These are phyloP conservation scores for Diaporthe eres DNA, from an alignment of 2,329 filamentous ascomycete genomes.

Conservation along the genomic window DNA sequence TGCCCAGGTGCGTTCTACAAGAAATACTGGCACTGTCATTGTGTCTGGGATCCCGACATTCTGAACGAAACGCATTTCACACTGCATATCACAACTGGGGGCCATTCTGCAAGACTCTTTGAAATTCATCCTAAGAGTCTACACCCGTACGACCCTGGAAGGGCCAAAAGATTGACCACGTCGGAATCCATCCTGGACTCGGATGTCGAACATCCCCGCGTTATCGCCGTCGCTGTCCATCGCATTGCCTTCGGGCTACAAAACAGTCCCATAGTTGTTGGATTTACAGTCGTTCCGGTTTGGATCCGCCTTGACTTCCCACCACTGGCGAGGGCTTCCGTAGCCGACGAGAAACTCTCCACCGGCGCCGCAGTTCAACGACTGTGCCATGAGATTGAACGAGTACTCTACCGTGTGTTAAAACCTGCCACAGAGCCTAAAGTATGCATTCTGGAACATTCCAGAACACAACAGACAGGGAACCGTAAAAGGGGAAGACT, in stretches of 20 bases:
- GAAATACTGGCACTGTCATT: background rate
- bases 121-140: background rate
- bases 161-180: background rate
- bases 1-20: background rate
- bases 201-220: background rate
- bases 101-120: no score
- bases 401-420: background rate
- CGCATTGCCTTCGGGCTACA: background rate
- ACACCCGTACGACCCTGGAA: background rate
- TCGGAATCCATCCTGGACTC: background rate
- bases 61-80: background rate
- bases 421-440: no score
- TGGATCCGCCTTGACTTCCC: constrained; percentile 12
- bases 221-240: background rate
- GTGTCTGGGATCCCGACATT: background rate
- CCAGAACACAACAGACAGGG: no score
- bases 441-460: no score
- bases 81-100: background rate
- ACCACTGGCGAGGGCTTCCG: background rate
- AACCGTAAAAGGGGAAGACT: no score
- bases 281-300: background rate
- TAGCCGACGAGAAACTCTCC: background rate
- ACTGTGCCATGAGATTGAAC: background rate
- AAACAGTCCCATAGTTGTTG: background rate
- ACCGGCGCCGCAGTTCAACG: background rate